phyloP scores from a whole-genome alignment of 2,329 filamentous ascomycete species.

The Emergomyces orientalis region DNA sequence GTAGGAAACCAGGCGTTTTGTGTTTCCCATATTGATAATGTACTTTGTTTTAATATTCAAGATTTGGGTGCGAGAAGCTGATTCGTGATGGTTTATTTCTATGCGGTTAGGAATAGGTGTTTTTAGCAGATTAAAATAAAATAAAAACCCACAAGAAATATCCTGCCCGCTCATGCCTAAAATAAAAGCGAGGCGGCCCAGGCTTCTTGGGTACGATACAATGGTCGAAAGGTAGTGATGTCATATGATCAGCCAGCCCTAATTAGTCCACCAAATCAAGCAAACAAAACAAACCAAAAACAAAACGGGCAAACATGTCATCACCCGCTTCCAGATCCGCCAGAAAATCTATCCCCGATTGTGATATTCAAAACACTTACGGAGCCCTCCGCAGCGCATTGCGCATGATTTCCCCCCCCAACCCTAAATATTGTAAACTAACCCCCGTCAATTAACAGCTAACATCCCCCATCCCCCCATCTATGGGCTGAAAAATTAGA shows the following conservation, averaged over 20 bases:
- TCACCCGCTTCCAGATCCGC: slow-evolving; percentile 8
- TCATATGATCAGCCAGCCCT: neutral
- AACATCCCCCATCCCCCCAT: neutral
- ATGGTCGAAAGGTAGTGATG: neutral
- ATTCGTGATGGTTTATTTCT: neutral
- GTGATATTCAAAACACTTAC: neutral
- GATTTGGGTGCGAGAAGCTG: neutral
- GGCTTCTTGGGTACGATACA: neutral
- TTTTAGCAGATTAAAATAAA: neutral
- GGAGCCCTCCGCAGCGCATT: neutral
- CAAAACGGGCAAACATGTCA: slow-evolving; percentile 16
- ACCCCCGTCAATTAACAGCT: neutral
- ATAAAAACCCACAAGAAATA: neutral
- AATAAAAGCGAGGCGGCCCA: too few relatives aligned
- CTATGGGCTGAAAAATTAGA: neutral
- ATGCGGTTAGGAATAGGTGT: neutral
- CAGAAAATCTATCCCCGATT: neutral
- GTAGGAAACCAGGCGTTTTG: neutral
- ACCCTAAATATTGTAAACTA: neutral
- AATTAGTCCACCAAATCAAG: neutral
- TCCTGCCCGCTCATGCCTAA: neutral
- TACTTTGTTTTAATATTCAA: neutral
- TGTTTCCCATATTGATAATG: neutral
- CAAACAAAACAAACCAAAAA: slow-evolving; percentile 6
- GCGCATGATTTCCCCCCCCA: neutral